Evolutionary conservation across 805 yeast genomes (phyloP).

Genomic region (Myxozyma neotropica): DNA sequence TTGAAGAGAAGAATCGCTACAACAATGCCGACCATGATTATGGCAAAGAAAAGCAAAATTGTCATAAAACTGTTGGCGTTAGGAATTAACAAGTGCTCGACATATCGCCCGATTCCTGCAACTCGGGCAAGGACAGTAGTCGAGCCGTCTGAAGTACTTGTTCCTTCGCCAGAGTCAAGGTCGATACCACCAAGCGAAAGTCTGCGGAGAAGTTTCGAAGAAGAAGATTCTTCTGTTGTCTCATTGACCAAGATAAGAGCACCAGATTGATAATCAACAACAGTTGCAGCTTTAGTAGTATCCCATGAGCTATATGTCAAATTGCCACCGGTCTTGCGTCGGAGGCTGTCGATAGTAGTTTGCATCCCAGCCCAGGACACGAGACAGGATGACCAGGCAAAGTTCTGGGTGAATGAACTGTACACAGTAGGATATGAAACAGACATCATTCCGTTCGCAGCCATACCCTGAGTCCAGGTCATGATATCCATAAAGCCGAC

Average conservation of each 20-base stretch:
- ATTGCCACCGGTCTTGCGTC: constrained; percentile 42
- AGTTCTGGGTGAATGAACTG: constrained; percentile 39
- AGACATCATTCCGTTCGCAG: constrained; percentile 42
- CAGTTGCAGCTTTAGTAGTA: constrained; percentile 26
- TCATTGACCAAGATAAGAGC: constrained; percentile 20
- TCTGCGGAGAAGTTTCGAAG: constrained; percentile 16
- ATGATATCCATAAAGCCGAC: constrained; percentile 40
- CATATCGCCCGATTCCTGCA: constrained; percentile 40
- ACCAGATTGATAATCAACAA: constrained; percentile 20
- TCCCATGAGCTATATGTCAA: constrained; percentile 32
- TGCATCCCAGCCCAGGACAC: constrained; percentile 41
- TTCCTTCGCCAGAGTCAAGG: constrained; percentile 4
- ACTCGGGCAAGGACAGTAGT: constrained; percentile 34
- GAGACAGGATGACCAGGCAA: constrained; percentile 43
- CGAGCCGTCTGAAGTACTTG: constrained; percentile 8
- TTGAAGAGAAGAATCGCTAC: constrained; percentile 37
- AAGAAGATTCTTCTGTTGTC: constrained; percentile 3
- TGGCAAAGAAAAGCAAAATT: constrained; percentile 41
- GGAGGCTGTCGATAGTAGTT: constrained; percentile 38
- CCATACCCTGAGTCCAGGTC: constrained; percentile 41
- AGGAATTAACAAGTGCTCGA: constrained; percentile 40
- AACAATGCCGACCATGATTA: constrained; percentile 37
- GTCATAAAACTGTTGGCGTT: constrained; percentile 42
- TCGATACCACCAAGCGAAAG: constrained; percentile 21
- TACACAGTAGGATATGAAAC: constrained; percentile 42